Evolutionary conservation across 306 rosid genomes (phyloP).

Genomic region (Dalbergia cultrata): DNA sequence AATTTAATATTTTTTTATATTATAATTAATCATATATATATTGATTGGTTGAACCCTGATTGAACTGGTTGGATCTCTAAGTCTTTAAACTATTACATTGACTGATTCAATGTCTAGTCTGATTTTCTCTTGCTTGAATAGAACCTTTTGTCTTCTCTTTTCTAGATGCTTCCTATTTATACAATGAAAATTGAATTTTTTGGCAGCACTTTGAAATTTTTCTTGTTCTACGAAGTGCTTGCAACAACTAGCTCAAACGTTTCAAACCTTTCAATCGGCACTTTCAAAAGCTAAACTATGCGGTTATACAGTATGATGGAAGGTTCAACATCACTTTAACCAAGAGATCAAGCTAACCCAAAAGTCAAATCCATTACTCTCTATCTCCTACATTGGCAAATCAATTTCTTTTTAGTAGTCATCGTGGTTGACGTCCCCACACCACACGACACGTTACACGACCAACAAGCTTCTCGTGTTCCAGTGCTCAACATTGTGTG

Average conservation of each 20-base stretch:
- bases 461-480: neutral
- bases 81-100: too few relatives aligned
- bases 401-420: neutral
- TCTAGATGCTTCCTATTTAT: too few relatives aligned
- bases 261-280: neutral
- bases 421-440: too few relatives aligned
- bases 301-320: neutral
- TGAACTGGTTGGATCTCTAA: too few relatives aligned
- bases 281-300: neutral
- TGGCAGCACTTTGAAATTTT: neutral
- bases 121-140: too few relatives aligned
- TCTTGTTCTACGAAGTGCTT: neutral
- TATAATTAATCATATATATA: too few relatives aligned
- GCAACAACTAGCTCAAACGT: neutral
- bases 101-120: too few relatives aligned
- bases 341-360: neutral
- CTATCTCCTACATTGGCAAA: neutral
- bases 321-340: neutral
- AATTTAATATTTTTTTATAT: too few relatives aligned
- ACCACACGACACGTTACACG: neutral
- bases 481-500: neutral
- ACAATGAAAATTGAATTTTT: too few relatives aligned
- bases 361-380: neutral
- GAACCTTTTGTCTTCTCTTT: neutral
- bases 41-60: too few relatives aligned